Evolutionary conservation across 805 yeast species (phyloP).

Genomic region (Lachancea thermotolerans): DNA sequence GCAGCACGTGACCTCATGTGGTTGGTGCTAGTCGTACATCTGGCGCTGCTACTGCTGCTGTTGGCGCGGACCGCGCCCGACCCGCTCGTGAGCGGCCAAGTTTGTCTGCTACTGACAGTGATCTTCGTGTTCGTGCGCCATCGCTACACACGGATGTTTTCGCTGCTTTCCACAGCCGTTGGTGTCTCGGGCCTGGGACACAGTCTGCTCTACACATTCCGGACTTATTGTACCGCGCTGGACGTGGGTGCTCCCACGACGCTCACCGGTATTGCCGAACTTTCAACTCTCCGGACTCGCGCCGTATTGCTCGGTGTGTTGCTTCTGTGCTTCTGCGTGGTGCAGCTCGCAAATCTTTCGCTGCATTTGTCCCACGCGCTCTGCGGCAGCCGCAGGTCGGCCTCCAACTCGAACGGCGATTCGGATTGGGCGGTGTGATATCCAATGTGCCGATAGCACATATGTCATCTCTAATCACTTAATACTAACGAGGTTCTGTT

Average conservation of each 20-base stretch:
- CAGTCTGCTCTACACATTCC: background rate
- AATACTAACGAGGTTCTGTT: background rate
- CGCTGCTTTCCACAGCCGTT: background rate
- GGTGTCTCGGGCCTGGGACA: background rate
- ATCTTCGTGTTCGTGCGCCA: constrained; percentile 6
- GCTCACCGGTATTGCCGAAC: background rate
- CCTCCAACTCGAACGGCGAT: background rate
- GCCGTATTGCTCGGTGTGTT: constrained; percentile 1
- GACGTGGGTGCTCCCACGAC: constrained; percentile 1
- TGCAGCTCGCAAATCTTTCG: constrained; percentile 1
- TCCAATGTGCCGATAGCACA: no score
- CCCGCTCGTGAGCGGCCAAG: background rate
- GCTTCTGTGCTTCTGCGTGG: constrained; percentile 3
- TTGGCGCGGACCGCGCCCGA: background rate
- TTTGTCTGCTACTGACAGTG: constrained; percentile 4
- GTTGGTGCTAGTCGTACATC: constrained; percentile 1
- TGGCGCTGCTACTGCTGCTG: constrained; percentile 1
- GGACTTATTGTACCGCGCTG: background rate
- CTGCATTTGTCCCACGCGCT: background rate
- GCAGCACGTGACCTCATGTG: background rate
- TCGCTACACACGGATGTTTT: constrained; percentile 6
- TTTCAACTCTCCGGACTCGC: constrained; percentile 1
- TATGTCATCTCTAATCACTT: background rate
- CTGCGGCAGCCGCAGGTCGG: background rate
- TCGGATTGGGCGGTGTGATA: background rate